Conservation (phyloP, 768 basidiomycete genomes). For the Leccinellum rugosiceps region DNA sequence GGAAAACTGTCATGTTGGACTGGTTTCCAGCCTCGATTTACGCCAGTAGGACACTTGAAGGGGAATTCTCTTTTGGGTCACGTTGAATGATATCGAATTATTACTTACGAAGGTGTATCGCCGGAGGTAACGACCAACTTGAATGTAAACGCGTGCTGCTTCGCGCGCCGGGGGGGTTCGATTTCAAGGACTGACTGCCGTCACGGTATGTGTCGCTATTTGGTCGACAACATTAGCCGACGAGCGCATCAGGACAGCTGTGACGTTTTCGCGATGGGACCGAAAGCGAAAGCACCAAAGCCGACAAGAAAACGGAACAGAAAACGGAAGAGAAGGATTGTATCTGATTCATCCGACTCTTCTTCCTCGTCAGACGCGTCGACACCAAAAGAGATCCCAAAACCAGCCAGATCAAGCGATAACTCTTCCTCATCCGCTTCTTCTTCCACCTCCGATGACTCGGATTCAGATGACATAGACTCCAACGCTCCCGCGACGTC, state of each 20-base stretch:
- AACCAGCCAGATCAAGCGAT: constrained; percentile 6
- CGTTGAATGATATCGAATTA: neutral
- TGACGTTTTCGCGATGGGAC: neutral
- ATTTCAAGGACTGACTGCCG: no score
- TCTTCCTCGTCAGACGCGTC: constrained; percentile 15
- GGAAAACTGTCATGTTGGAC: constrained; percentile 22
- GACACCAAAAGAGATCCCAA: constrained; percentile 2
- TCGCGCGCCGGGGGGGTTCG: no score
- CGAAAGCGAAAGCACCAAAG: constrained; percentile 12
- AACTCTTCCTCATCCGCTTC: constrained; percentile 16
- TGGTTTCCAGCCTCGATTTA: neutral
- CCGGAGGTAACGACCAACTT: neutral
- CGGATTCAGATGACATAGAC: constrained; percentile 3
- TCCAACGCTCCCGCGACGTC: neutral
- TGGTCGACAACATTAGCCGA: no score
- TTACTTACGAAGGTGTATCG: neutral
- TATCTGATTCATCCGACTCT: constrained; percentile 38
- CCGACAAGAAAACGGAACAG: constrained; percentile 44
- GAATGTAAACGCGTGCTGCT: no score
- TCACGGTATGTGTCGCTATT: no score
- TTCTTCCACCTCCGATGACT: constrained; percentile 5
- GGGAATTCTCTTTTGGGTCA: neutral
- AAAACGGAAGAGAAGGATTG: constrained; percentile 53
- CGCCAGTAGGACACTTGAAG: neutral
- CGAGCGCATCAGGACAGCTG: no score